Base-by-base conservation (phyloP, 768 basidiomycete genomes). In the Psilocybe azurescens region DNA sequence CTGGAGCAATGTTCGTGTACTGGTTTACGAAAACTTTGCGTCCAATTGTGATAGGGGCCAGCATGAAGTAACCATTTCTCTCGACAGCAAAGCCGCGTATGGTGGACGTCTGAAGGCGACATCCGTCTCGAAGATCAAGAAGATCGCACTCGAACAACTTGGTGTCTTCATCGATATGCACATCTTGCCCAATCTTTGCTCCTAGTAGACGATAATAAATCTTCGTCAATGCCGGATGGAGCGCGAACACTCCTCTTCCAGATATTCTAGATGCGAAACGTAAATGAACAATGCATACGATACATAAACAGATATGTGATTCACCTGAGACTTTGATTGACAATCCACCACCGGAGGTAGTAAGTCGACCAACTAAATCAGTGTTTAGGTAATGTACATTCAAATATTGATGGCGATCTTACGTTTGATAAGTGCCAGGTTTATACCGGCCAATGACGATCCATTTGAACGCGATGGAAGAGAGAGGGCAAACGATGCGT, bases 141-240 rank as follows among this genome's bases (percentile, higher is more conserved):
- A 83, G 71, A 59, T 83, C 82, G 67, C 68, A 78, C 68, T 83
- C 82, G 38, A 75, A 78, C 2, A 83, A 70, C n/a, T 65, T 70
- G 0, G 78, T 77, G n/a, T 67, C 69, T 44, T 77, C 72, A 50
- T 77, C 75, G 47, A 83, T 79, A 38, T 58, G 57, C 16, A 83
- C 82, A 58, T 76, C 70, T 30, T 70, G 69, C 18, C 81, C 82
- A 36, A 83, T 78, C 39, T 67, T 73, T 7, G 82, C 81, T 1
- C 82, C 82, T 13, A 83, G 75, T 8, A 82, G 65, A 8, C 81
- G 80, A 67, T 78, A 81, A 70, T 83, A 82, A 1, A 82, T 60
- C 8, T 74, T 70, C 53, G 77, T 72, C 41, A 80, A 62, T 5
- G 67, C 66, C 2, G 80, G 78, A 59, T 80, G 76, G 44, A 72